Conservation (phyloP, 352 stramenopile species). For the Pythium phragmiticola region DNA sequence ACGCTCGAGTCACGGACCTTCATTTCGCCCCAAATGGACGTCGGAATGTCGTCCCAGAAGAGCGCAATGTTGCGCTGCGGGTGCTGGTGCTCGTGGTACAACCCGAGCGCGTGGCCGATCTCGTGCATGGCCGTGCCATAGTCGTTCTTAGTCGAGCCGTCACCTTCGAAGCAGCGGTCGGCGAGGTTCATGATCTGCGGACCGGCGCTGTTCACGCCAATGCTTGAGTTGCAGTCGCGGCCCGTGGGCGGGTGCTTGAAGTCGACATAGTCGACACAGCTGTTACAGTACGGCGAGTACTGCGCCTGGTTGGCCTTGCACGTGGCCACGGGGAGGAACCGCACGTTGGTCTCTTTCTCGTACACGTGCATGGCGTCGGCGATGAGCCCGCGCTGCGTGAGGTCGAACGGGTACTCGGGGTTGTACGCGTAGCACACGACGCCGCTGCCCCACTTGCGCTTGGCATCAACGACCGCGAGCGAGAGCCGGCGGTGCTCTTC, state of each 20-base stretch:
- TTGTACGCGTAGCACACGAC: conserved; percentile 79
- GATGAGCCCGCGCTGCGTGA: conserved; percentile 54
- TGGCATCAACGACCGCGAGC: conserved; percentile 57
- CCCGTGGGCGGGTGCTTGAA: conserved; percentile 71
- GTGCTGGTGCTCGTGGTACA: conserved; percentile 86
- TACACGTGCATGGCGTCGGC: conserved; percentile 65
- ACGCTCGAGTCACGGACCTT: conserved; percentile 64
- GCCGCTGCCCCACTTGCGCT: conserved; percentile 60
- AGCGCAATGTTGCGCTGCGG: conserved; percentile 60
- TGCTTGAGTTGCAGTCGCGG: conserved; percentile 78
- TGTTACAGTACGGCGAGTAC: conserved; percentile 46
- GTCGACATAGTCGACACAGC: conserved; percentile 70
- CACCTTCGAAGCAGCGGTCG: conserved; percentile 73
- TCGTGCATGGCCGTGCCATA: conserved; percentile 82
- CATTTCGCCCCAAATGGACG: conserved; percentile 74
- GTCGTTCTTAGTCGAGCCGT: conserved; percentile 69
- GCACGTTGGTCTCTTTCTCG: conserved; percentile 67
- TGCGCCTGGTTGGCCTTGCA: conserved; percentile 46
- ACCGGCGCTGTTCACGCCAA: conserved; percentile 62
- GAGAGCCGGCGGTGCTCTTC: conserved; percentile 49
- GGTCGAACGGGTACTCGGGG: conserved; percentile 61
- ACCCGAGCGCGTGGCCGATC: conserved; percentile 68
- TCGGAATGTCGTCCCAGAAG: conserved; percentile 75
- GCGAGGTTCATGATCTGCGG: conserved; percentile 72
- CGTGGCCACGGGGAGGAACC: conserved; percentile 54